phyloP scores from a whole-genome alignment of 345 rosid species.

The Moricandia arvensis region DNA sequence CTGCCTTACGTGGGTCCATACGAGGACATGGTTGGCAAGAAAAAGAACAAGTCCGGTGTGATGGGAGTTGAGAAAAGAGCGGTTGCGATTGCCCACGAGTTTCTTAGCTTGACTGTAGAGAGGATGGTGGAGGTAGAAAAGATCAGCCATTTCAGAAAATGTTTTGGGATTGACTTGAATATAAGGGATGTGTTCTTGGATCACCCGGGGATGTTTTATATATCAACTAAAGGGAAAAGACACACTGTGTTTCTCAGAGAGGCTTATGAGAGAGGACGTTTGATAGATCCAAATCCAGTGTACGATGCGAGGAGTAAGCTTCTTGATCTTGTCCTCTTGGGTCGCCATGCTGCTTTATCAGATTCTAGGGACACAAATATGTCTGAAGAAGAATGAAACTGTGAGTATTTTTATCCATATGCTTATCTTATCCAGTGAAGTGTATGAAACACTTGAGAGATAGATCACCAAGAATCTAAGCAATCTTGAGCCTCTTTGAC shows the following conservation, averaged over 20 bases:
- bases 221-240: slow-evolving; percentile 79
- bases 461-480: slow-evolving; percentile 13
- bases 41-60: slow-evolving; percentile 46
- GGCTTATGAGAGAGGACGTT: slow-evolving; percentile 72
- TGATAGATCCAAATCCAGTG: slow-evolving; percentile 68
- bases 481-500: neutral
- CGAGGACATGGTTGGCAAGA: slow-evolving; percentile 52
- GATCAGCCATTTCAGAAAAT: slow-evolving; percentile 86
- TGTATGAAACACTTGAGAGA: neutral
- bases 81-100: slow-evolving; percentile 75
- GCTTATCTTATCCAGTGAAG: slow-evolving; percentile 4
- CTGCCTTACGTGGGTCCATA: slow-evolving; percentile 75
- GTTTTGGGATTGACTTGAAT: slow-evolving; percentile 77
- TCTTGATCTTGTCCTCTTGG: slow-evolving; percentile 74
- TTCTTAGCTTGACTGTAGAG: slow-evolving; percentile 80
- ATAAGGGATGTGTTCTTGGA: slow-evolving; percentile 87
- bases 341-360: slow-evolving; percentile 50
- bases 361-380: slow-evolving; percentile 26
- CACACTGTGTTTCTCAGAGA: slow-evolving; percentile 89
- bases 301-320: slow-evolving; percentile 72
- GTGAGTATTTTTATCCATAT: neutral
- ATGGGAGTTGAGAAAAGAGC: slow-evolving; percentile 69
- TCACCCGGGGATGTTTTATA: slow-evolving; percentile 81
- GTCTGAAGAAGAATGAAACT: slow-evolving; percentile 30
- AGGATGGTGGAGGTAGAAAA: slow-evolving; percentile 92